Base-by-base conservation (phyloP, 306 rosid genomes). In the Pueraria montana region DNA sequence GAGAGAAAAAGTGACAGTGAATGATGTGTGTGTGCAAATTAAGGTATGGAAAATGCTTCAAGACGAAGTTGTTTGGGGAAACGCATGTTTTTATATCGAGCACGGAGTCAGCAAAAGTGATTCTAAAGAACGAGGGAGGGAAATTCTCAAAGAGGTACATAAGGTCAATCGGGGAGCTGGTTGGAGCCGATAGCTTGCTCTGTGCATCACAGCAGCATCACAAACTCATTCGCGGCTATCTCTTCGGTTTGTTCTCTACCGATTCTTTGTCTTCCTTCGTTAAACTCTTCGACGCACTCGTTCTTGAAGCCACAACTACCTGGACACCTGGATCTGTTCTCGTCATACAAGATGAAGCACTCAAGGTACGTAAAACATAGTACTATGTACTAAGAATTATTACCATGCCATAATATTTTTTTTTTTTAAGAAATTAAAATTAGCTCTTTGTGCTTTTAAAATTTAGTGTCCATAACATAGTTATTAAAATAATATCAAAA, bases 21-120 rank as follows among this genome's bases (percentile, higher is more conserved):
- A n/a, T n/a, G n/a, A n/a, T n/a, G 32, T 40, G 40, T 20, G 4
- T 8, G 26, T 36, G 71, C 77, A 94, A n/a, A n/a, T n/a, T n/a
- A n/a, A n/a, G 97, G 73, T 92, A 89, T n/a, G 99, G 98, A 13
- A 73, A 80, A 32, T 93, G 98, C 63, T 94, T 96, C 85, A 86
- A 83, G 89, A 94, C 99, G 4, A 86, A 88, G 68, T 52, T 96
- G 40, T 96, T 94, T 45, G 91, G 97, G 17, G 91, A 85, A 46
- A 96, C 95, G 0, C 92, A 90, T 21, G 97, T 92, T 9, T 96
- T 93, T 50, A 83, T 91, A 1, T 93, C 98, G 8, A 88, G 89
- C 77, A 88, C 76, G 1, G 90, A 88, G 2, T 89, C 97, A 2
- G 98, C 92, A 3, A 96, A 85, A 82, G 72, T 63, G 56, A 87